Evolutionary conservation across 2,329 filamentous ascomycete genomes (phyloP), one percentile per base, ranked within the genome.

Genomic region (Dryadomyces quercus-mongolicae): DNA sequence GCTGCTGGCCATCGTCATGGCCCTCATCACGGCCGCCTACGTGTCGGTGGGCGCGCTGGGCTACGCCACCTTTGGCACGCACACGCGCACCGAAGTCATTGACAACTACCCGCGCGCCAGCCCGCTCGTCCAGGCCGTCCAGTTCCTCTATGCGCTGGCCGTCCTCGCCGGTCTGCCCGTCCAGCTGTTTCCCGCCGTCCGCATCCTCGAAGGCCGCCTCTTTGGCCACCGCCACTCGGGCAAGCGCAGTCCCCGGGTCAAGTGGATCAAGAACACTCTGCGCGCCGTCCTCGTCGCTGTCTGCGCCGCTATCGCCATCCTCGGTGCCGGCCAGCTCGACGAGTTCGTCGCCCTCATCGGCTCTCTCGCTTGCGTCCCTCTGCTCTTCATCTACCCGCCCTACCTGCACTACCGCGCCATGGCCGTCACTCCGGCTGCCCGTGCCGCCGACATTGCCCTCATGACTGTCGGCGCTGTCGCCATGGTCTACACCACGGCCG

Each of bases 311-410:
- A 72, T 88, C 46, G 75, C 82, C 16, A 78, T 85, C 13, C 60
- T 80, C 1, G 85, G 85, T 16, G 82, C 84, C 0, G 81, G 76
- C 45, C 82, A 87, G 64, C 70, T 89, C 57, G 85, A 89, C 67
- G 82, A 84, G 58, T 88, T 88, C 60, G 85, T 89, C 13, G 81
- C 85, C 0, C 69, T 89, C 49, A 88, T 88, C 59, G 85, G 85
- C 13, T 83, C 79, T 42, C 81, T 86, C 62, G 85, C 85, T 2
- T 89, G 85, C 60, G 82, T 89, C 53, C 85, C 85, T 15, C 67
- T 89, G 59, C 85, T 89, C 12, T 89, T 88, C 67, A 85, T 89
- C 56, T 89, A 88, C 63, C 85, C 86, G 46, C 77, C 86, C 0
- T 82, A 76, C 58, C 63, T 90, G 62, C 86, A 90, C 65, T 85